Base-by-base conservation (phyloP, 345 rosid genomes). In the Xanthoceras sorbifolium region DNA sequence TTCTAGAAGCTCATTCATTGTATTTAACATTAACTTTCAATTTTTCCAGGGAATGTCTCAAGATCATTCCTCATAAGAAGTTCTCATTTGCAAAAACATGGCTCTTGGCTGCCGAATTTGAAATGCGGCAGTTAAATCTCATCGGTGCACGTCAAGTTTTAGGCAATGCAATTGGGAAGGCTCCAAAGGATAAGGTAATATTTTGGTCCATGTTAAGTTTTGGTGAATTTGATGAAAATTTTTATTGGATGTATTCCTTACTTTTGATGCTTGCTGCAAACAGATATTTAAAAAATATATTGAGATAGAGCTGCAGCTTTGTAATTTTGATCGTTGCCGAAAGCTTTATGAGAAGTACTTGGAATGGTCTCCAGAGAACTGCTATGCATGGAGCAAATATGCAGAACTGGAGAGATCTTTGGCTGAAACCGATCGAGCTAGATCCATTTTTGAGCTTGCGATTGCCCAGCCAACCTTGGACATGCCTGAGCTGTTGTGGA, bases 401-500 rank as follows among this genome's bases (percentile, higher is more conserved):
- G 93, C 98, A 6, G 99, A 91, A 28, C 77, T 91, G 46, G 98
- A 94, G 82, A 85, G 84, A 80, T 91, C 97, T 10, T 87, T 94
- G 63, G 75, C 76, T 74, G 98, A 94, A 84, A 93, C 82, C 0
- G 94, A 94, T 18, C 82, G 98, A 48, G 97, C 98, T 52, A 85
- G 91, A 71, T 81, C 93, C 63, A 90, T 94, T 73, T 93, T 93
- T 83, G 98, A 93, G 83, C 94, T 93, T 46, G 98, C 90, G 2
- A 90, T 94, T 32, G 80, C 84, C 12, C 89, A 92, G 77, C 90
- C 97, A 15, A 90, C 97, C 61, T 82, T 94, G 84, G 98, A 94
- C 83, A 91, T 90, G 98, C 98, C 97, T 1, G 98, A 94, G 90
- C 81, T 91, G 77, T 78, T 94, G 80, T 94, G 98, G 98, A 94